phyloP scores from a whole-genome alignment of 345 rosid genomes.

The Populus davidiana region DNA sequence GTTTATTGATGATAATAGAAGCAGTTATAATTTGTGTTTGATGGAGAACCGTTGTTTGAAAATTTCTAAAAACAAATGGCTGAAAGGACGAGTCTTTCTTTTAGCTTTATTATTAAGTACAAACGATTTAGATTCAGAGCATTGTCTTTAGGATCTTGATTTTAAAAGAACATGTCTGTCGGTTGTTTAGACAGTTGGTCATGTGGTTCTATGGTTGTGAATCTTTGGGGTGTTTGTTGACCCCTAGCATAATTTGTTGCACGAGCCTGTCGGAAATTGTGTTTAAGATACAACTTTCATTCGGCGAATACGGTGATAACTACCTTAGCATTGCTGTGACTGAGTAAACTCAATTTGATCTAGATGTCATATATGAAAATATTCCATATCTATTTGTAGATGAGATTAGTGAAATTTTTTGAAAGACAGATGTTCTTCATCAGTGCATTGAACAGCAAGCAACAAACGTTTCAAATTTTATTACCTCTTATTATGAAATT shows the following conservation, averaged over 20 bases:
- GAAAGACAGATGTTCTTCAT: no score
- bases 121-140: neutral
- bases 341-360: neutral
- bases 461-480: no score
- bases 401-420: no score
- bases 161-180: neutral
- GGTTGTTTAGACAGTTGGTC: no score
- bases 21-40: neutral
- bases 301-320: neutral
- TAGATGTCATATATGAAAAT: neutral
- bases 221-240: neutral
- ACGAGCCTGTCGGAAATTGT: neutral
- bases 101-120: neutral
- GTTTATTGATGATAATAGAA: neutral
- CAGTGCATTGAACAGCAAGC: no score
- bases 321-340: neutral
- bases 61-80: neutral
- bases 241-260: neutral
- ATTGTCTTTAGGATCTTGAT: neutral
- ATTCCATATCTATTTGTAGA: neutral
- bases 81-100: neutral
- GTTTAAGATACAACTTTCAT: neutral
- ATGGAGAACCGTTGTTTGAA: neutral
- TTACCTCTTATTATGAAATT: no score
- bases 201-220: neutral